phyloP scores from a whole-genome alignment of 2,329 filamentous ascomycete genomes.

The Xylaria sp. region DNA sequence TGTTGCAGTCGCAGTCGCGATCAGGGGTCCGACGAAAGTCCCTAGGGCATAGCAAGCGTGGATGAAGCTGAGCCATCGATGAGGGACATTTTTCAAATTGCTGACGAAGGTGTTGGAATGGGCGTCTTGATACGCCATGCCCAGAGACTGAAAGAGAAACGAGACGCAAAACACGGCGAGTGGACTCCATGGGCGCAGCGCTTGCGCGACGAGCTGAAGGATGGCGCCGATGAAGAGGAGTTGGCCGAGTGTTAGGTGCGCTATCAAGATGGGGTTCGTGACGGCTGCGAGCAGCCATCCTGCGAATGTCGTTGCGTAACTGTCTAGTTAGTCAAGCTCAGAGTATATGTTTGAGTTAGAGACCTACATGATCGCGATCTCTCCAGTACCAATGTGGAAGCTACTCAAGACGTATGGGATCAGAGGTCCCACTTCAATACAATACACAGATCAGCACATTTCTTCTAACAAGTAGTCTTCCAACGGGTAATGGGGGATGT shows the following conservation, averaged over 20 bases:
- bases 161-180: slow-evolving; percentile 62
- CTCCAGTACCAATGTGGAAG: slow-evolving; percentile 50
- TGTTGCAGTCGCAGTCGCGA: slow-evolving; percentile 56
- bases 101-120: slow-evolving; percentile 68
- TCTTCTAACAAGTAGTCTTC: not conserved
- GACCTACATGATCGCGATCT: slow-evolving; percentile 40
- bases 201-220: slow-evolving; percentile 60
- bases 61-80: slow-evolving; percentile 67
- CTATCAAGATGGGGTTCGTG: slow-evolving; percentile 59
- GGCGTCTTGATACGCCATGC: slow-evolving; percentile 68
- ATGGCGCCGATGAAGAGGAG: slow-evolving; percentile 62
- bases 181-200: slow-evolving; percentile 60
- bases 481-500: not conserved
- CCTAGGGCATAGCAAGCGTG: slow-evolving; percentile 68
- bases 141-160: slow-evolving; percentile 63
- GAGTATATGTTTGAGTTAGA: too few species aligned
- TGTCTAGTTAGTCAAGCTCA: slow-evolving; percentile 30
- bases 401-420: slow-evolving; percentile 66
- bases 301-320: slow-evolving; percentile 61
- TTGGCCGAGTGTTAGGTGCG: slow-evolving; percentile 60
- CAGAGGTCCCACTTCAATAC: slow-evolving; percentile 60
- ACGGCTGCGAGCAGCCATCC: slow-evolving; percentile 66
- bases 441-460: slow-evolving; percentile 1
- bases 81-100: slow-evolving; percentile 53
- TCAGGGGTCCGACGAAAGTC: slow-evolving; percentile 62